Base-by-base conservation (phyloP, 495 filamentous ascomycete species). In the Penicillium daleae region DNA sequence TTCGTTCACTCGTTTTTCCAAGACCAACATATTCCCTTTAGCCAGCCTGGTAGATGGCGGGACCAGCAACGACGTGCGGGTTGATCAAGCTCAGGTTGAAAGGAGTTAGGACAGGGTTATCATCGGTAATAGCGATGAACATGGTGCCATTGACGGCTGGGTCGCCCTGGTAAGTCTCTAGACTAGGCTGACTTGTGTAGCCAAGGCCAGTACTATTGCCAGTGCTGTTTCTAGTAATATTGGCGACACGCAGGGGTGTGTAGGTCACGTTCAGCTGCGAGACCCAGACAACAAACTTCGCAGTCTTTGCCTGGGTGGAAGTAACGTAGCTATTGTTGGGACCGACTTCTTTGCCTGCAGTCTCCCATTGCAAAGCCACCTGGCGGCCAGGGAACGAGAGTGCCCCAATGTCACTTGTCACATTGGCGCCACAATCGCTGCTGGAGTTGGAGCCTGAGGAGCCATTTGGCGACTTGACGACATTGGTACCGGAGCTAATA, bases 251-350 rank as follows among this genome's bases (percentile, higher is more conserved):
- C 63, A 96, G 74, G 1, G 87, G 80, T 2, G 91, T 86, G 72
- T 96, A 96, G 0, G 92, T 96, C 26, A 92, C 80, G 64, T 97
- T 96, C 33, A 96, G 77, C 83, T 96, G 92, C n/a, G 78, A 81
- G 9, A 90, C 85, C 92, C 91, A 97, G 0, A 83, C 84, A 2
- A 93, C 93, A 40, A 82, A 97, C 42, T 73, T 71, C 0, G 91
- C 88, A 3, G 68, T 62, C 1, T 84, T 83, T 5, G 88, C 90
- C 13, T 64, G 64, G 2, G 81, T 83, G 6, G 82, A 76, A 0
- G 93, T 96, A 21, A 92, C 66, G 68, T 96, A 96, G 66, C 82
- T 88, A 70, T 89, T 89, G 70, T 97, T 93, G 2, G 92, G 92
- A 1, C 93, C 92, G 12, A 93, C 85, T 3, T 75, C 60, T 61